A percentile compares a stretch with the other conserved stretches of the same genome.
Evolutionary conservation across 805 yeast species (phyloP).

Genomic region (Candida corydali): DNA sequence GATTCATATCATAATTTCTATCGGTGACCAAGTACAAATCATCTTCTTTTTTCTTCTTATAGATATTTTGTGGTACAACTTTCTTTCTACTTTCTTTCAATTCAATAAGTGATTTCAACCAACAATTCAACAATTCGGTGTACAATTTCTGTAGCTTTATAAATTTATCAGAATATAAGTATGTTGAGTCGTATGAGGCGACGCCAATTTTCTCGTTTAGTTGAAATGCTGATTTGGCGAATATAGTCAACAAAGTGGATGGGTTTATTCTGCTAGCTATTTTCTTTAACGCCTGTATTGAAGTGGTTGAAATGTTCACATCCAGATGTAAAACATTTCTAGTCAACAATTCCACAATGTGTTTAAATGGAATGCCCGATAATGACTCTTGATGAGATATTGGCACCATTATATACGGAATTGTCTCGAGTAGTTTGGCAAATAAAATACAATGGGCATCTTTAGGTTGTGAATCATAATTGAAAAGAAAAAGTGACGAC

Average conservation of each 20-base stretch:
- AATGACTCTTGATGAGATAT: conserved; percentile 29
- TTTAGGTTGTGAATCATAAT: conserved; percentile 33
- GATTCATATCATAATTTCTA: conserved; percentile 31
- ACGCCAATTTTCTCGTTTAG: conserved; percentile 61
- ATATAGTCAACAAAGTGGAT: conserved; percentile 62
- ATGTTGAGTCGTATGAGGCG: conserved; percentile 53
- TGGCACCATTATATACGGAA: conserved; percentile 59
- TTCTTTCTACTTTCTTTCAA: conserved; percentile 14
- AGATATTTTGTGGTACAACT: conserved; percentile 5
- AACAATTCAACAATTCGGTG: conserved; percentile 72
- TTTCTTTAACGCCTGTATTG: conserved; percentile 58
- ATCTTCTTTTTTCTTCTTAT: conserved; percentile 18
- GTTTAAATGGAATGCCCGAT: conserved; percentile 51
- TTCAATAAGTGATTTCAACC: conserved; percentile 68
- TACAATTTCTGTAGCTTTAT: conserved; percentile 61
- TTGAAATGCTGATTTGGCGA: conserved; percentile 76
- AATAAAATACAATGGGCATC: conserved; percentile 47
- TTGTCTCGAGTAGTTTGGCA: conserved; percentile 62
- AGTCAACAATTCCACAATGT: conserved; percentile 70
- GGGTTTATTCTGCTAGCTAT: conserved; percentile 70
- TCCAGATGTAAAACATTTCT: conserved; percentile 72
- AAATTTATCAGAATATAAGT: conserved; percentile 59
- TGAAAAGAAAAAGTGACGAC: conserved; percentile 37
- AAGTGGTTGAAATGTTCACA: conserved; percentile 56
- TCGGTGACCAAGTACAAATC: conserved; percentile 44